Percentiles rank a stretch among this genome's conserved stretches.
Conservation (phyloP, 495 filamentous ascomycete species). For the Trichoderma reesei region DNA sequence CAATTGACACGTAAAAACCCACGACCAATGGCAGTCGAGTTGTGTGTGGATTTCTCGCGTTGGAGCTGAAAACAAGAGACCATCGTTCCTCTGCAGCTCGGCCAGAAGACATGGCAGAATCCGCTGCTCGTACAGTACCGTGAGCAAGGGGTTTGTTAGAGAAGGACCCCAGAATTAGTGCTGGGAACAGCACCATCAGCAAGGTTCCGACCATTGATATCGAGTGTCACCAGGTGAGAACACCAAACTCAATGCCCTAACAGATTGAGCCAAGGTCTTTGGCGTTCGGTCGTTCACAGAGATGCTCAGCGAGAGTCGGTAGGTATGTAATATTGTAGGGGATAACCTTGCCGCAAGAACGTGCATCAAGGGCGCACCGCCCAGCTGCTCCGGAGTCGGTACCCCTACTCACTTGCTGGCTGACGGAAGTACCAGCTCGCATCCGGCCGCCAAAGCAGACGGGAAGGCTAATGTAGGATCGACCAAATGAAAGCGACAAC, state of each 20-base stretch:
- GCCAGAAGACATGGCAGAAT: neutral
- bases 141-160: neutral
- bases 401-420: constrained; percentile 1
- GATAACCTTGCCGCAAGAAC: neutral
- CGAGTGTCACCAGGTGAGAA: neutral
- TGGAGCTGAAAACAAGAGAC: neutral
- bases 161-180: neutral
- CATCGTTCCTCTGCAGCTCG: neutral
- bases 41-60: neutral
- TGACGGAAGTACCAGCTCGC: constrained; percentile 6
- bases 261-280: neutral
- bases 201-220: neutral
- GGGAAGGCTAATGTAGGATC: constrained; percentile 8
- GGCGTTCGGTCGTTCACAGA: neutral
- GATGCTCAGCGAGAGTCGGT: too few relatives aligned
- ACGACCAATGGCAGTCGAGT: neutral
- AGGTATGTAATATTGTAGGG: neutral
- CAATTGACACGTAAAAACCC: neutral
- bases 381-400: constrained; percentile 3
- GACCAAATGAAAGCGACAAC: constrained; percentile 5
- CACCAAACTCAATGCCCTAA: neutral
- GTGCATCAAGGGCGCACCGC: neutral
- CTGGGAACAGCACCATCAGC: neutral
- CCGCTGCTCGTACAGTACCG: neutral
- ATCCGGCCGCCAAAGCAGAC: constrained; percentile 3